phyloP scores from a whole-genome alignment of 805 yeast species.

The Saturnispora ahearnii region DNA sequence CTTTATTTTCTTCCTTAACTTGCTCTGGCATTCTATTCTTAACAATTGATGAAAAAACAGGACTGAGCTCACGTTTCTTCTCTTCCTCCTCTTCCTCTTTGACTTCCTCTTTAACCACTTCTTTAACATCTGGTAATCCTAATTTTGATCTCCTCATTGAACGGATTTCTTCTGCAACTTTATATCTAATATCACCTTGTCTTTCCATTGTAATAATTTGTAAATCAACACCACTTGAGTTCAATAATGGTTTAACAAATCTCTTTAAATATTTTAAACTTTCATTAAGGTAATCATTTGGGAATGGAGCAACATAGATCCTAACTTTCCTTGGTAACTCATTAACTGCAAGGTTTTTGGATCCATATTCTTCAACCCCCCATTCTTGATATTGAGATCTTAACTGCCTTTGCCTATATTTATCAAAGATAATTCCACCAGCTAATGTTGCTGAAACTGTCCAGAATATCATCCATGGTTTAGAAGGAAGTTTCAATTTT shows the following conservation, averaged over 20 bases:
- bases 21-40: conserved; percentile 1
- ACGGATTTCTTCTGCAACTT: conserved; percentile 78
- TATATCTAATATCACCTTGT: conserved; percentile 80
- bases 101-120: conserved; percentile 2
- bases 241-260: conserved; percentile 77
- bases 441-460: conserved; percentile 51
- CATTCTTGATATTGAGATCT: conserved; percentile 48
- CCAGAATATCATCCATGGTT: conserved; percentile 93
- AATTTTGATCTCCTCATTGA: conserved; percentile 44
- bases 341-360: conserved; percentile 30
- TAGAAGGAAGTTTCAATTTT: conserved; percentile 65
- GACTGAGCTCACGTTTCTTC: conserved; percentile 9
- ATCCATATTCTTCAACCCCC: conserved; percentile 31
- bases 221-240: conserved; percentile 76
- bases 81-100: conserved; percentile 1
- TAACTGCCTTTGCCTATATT: conserved; percentile 56
- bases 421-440: conserved; percentile 78
- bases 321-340: conserved; percentile 65
- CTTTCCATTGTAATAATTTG: conserved; percentile 67
- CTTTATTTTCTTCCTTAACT: conserved; percentile 3
- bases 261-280: conserved; percentile 66
- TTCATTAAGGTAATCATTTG: conserved; percentile 77
- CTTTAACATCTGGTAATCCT: conserved; percentile 19
- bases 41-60: conserved; percentile 9
- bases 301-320: conserved; percentile 93